Evolutionary conservation across 768 basidiomycete genomes (phyloP), one percentile per base, ranked within the genome.

Genomic region (Daedalea quercina): DNA sequence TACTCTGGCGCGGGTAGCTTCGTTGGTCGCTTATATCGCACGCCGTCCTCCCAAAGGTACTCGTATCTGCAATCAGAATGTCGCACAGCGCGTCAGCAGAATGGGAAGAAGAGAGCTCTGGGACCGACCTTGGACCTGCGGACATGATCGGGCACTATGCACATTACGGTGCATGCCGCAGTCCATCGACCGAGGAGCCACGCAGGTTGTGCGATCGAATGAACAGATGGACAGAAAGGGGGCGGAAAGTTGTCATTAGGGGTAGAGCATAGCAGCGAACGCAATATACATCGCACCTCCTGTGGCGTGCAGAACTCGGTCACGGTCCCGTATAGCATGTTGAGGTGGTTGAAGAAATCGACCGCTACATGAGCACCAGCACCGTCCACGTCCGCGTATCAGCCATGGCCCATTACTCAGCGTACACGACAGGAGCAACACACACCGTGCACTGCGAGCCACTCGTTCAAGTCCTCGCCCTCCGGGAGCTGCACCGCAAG

Each of bases 321-420:
- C 22, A 99, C 84, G 9, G 94, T 96, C 11, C 95, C 96, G 63
- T 98, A 99, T 19, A 99, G 75, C 96, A 99, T 99, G 68, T 99
- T 99, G 58, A 99, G 72, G 66, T 99, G 96, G 66, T 98, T 99
- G 78, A 98, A 99, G 73, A 99, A 99, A 69, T 99, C 96, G 55
- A 98, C 95, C 26, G 93, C 96, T 99, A 60, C 17, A 46, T 44
- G 17, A 50, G 34, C 4, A 20, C 2, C 20, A 26, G 23, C 11
- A 26, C 28, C 33, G 51, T 17, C n/a, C 31, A 26, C 26, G 9
- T 3, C 7, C 25, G 9, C 6, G 11, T 31, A 31, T 47, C 23
- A 47, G 46, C 48, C 34, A 11, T 11, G 15, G 25, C 46, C n/a
- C 9, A 24, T n/a, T n/a, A n/a, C n/a, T n/a, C 37, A 31, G n/a